Base-by-base conservation (phyloP, 2,329 filamentous ascomycete genomes). In the Penicillium vulpinum region DNA sequence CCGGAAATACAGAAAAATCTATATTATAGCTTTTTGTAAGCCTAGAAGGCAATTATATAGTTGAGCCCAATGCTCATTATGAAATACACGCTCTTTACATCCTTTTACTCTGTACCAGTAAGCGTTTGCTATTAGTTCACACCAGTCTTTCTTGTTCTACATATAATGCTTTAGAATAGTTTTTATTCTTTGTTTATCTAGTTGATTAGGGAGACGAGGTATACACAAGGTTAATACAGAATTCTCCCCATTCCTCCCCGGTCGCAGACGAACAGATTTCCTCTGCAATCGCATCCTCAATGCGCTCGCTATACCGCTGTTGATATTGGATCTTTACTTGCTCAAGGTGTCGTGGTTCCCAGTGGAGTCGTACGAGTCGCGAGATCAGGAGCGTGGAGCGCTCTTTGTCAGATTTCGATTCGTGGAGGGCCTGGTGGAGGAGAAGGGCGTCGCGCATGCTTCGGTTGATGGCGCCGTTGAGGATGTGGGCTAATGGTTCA, bases 391-490 rank as follows among this genome's bases (percentile, higher is more conserved):
- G 79, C 72, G 97, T 93, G 43, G 90, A 88, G 29, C 93, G 86
- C 69, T 93, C 90, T 61, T 84, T 85, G 62, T 83, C 85, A 1
- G 88, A 86, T 2, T 82, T 84, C 4, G 88, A 88, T 44, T 88
- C 84, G 21, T 87, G 88, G 62, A 97, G 86, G 2, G 94, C 93
- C 77, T 97, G 94, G 74, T 96, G 88, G 2, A 99, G 81, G 3
- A 97, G 86, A 36, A 97, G 83, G 3, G 93, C 91, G 73, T 97
- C 94, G 54, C 94, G 90, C 61, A 96, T 91, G 5, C 94, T 92
- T 57, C 90, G 90, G 78, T 97, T 97, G 78, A 97, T 96, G 56
- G 96, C 87, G 68, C 94, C 94, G 77, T 97, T 97, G 69, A 99
- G 88, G 66, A 97, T 91, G 75, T 97, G 94, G 0, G 92, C 91